These are phyloP conservation scores for Millerozyma miso DNA, from an alignment of 805 yeast genomes.

Conservation along the genomic window DNA sequence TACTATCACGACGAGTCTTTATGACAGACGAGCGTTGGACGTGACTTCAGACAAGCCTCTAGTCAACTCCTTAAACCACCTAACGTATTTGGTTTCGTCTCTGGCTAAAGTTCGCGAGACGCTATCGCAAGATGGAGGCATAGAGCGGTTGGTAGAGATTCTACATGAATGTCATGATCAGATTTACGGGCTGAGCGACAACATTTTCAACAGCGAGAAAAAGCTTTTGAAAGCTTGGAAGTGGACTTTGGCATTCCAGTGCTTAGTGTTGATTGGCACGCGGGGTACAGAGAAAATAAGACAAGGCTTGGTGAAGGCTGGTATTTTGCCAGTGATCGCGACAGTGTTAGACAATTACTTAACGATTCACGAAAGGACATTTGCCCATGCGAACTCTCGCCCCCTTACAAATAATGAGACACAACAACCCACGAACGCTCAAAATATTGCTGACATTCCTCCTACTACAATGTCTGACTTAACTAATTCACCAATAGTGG, in stretches of 20 bases:
- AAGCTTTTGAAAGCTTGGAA: constrained; percentile 83
- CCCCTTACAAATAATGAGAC: neutral
- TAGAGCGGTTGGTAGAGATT: constrained; percentile 82
- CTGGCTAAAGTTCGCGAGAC: constrained; percentile 90
- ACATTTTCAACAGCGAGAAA: constrained; percentile 33
- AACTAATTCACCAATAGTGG: constrained; percentile 3
- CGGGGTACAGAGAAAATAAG: constrained; percentile 87
- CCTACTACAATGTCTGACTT: constrained; percentile 1
- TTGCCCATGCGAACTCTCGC: constrained; percentile 27
- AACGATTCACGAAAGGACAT: constrained; percentile 36
- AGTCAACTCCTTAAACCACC: constrained; percentile 85
- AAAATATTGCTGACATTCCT: neutral
- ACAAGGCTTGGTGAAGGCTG: constrained; percentile 84
- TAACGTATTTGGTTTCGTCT: constrained; percentile 81
- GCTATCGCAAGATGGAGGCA: constrained; percentile 82
- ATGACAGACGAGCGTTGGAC: constrained; percentile 90
- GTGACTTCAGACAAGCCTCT: constrained; percentile 85
- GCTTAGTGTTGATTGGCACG: constrained; percentile 86
- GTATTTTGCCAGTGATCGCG: constrained; percentile 84
- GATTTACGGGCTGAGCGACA: constrained; percentile 25
- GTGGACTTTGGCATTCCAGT: constrained; percentile 94
- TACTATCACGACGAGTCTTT: constrained; percentile 79
- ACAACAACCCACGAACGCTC: constrained; percentile 1
- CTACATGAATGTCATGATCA: constrained; percentile 68
- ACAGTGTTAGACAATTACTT: constrained; percentile 88